Percentiles rank a stretch among this genome's conserved stretches.
These are phyloP conservation scores for Tylopilus orsonianus DNA, from an alignment of 1,284 basidiomycete species.

Conservation along the genomic window DNA sequence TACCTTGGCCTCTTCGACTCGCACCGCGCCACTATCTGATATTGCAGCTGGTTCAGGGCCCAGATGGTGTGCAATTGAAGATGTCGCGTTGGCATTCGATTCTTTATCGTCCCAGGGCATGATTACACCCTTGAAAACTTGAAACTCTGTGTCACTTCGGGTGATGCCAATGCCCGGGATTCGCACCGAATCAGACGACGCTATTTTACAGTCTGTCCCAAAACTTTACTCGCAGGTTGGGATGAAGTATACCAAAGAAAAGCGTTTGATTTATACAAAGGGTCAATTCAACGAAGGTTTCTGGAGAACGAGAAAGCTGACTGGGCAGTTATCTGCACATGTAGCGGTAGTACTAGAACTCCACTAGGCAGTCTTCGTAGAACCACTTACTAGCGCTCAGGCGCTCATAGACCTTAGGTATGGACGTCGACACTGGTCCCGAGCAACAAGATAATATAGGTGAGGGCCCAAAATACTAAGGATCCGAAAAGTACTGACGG, in stretches of 20 bases:
- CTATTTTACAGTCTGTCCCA: not conserved
- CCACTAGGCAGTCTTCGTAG: too few relatives aligned
- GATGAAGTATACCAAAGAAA: not conserved
- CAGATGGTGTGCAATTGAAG: conserved; percentile 26
- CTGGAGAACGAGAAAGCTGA: not conserved
- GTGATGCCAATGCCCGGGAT: not conserved
- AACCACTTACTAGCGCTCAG: too few relatives aligned
- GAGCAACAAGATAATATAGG: too few relatives aligned
- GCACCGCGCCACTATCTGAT: not conserved
- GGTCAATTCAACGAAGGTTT: not conserved
- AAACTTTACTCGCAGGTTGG: not conserved
- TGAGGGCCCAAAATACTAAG: too few relatives aligned
- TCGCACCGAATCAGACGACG: not conserved
- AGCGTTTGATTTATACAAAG: not conserved
- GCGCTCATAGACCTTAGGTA: too few relatives aligned
- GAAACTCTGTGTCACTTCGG: conserved; percentile 6
- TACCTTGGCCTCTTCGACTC: not conserved
- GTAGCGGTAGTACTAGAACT: too few relatives aligned
- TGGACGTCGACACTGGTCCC: too few relatives aligned
- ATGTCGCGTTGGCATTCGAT: conserved; percentile 40
- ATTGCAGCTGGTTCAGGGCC: not conserved
- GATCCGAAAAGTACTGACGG: too few relatives aligned
- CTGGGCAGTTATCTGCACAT: not conserved
- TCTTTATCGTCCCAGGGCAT: conserved; percentile 41
- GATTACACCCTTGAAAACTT: conserved; percentile 35